Evolutionary conservation across 352 stramenopile species (phyloP), one percentile per base, ranked within the genome.

Genomic region (Blastocystis sp.): DNA sequence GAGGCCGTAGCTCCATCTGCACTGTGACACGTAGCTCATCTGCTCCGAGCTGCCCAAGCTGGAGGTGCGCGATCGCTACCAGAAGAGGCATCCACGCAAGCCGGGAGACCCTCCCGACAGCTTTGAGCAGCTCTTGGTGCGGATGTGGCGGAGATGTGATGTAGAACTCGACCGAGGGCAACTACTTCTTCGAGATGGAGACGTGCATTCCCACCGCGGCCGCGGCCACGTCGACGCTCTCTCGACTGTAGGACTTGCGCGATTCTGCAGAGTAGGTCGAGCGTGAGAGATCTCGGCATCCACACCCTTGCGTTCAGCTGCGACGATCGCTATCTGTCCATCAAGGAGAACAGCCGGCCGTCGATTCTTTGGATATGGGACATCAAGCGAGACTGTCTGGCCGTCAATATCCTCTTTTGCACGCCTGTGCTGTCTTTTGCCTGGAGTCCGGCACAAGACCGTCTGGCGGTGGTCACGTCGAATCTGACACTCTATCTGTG

Each of bases 321-420:
- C 9, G 50, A 84, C 55, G 53, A 64, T 50, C 47, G 73, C 20
- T 84, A 56, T 53, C 50, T 84, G 20, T 45, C 56, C 13, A 4
- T 66, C 53, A 84, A 84, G 50, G 73, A 84, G 37, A 84, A 84
- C 47, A 29, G 47, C 15, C 18, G 73, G 13, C 50, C n/a, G 4
- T 84, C 73, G 3, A 61, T 66, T 34, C 73, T 84, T 20, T 84
- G 73, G 73, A 45, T 84, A 3, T 84, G 73, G 73, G 73, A 84
- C 56, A 55, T 84, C 13, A 84, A 84, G 39, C 73, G 73, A 8
- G 47, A 66, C 47, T 61, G 20, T 29, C 20, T 84, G 50, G 23
- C 20, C 20, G 8, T 53, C 3, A 59, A 84, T 11, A 11, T 84
- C 8, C 20, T 47, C 15, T 84, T 84, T 68, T 37, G 26, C 0